Base-by-base conservation (phyloP, 257 asterid genomes). In the Mitragyna speciosa region DNA sequence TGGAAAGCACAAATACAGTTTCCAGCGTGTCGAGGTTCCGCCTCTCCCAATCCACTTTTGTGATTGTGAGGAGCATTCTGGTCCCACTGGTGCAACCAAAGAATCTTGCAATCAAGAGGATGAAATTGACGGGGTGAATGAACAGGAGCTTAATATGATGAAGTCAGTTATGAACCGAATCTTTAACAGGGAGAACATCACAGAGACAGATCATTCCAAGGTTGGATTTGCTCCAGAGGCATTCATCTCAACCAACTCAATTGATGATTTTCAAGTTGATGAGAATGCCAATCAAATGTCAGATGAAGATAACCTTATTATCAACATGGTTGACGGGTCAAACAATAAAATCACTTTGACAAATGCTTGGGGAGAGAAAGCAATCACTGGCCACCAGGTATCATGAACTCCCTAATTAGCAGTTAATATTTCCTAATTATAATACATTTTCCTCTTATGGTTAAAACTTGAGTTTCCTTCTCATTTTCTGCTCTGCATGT, bases 1-100 rank as follows among this genome's bases (percentile, higher is more conserved):
- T 0, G 99, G 99, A 76, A 95, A 87, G 88, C 99, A 95, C 89
- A 95, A 95, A 84, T 95, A 95, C 89, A 95, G 98, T 85, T 95
- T 95, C 84, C 99, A 93, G 84, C 97, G 97, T 22, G 83, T 93
- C 82, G 90, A 87, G 76, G 86, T 88, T 86, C 97, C 97, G 73
- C 81, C 92, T 24, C 89, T 87, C 72, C 97, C 99, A 30, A 73
- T 43, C 69, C 89, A 93, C 85, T 91, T 95, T 76, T 93, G 98
- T 82, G 98, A 91, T 82, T 95, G 99, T 77, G 97, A 91, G 79
- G 96, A 92, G 85, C 99, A 95, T 85, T 89, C 78, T 87, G 86
- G 71, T 68, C 85, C 89, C 77, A 81, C 79, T 24, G 86, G 72
- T 67, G 45, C 82, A 43, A 71, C 82, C 30, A 83, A 83, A 85